Conservation (phyloP, 2,329 filamentous ascomycete species). For the Akanthomyces muscarius region DNA sequence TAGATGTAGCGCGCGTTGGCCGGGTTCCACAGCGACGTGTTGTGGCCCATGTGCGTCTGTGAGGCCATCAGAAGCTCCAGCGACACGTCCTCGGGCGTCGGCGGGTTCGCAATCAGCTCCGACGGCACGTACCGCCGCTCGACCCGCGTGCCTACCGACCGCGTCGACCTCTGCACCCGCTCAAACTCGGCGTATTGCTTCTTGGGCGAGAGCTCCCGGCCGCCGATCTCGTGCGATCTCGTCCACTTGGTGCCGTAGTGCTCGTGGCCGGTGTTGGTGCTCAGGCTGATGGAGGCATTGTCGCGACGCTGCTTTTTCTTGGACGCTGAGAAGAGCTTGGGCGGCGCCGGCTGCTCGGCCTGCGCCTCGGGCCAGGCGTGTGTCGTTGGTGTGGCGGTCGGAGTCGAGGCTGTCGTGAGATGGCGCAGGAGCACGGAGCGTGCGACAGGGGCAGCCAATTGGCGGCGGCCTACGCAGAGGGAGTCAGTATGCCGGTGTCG, state of each 20-base stretch:
- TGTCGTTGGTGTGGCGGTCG: constrained; percentile 17
- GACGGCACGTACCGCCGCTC: constrained; percentile 60
- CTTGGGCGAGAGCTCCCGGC: constrained; percentile 33
- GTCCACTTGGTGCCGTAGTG: constrained; percentile 22
- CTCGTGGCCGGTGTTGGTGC: constrained; percentile 24
- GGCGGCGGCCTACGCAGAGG: constrained; percentile 45
- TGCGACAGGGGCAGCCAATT: constrained; percentile 43
- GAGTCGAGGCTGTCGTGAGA: constrained; percentile 29
- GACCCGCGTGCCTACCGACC: constrained; percentile 45
- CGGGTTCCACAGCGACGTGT: constrained; percentile 90
- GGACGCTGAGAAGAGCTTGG: constrained; percentile 24
- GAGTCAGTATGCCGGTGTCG: constrained; percentile 14
- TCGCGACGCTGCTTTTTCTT: constrained; percentile 33
- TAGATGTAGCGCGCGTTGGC: constrained; percentile 92
- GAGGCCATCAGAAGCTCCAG: constrained; percentile 86
- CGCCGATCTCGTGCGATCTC: constrained; percentile 32
- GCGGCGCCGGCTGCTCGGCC: constrained; percentile 20
- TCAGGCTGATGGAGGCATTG: constrained; percentile 32
- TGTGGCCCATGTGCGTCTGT: constrained; percentile 86
- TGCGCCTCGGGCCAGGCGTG: constrained; percentile 22
- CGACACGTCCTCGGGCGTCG: constrained; percentile 73
- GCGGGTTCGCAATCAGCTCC: constrained; percentile 67
- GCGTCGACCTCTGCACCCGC: constrained; percentile 40
- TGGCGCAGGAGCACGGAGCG: constrained; percentile 31
- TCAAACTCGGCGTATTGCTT: constrained; percentile 38